Evolutionary conservation across 148 eudicot species (phyloP), one percentile per base, ranked within the genome.

Genomic region (Amaranthus cruentus): DNA sequence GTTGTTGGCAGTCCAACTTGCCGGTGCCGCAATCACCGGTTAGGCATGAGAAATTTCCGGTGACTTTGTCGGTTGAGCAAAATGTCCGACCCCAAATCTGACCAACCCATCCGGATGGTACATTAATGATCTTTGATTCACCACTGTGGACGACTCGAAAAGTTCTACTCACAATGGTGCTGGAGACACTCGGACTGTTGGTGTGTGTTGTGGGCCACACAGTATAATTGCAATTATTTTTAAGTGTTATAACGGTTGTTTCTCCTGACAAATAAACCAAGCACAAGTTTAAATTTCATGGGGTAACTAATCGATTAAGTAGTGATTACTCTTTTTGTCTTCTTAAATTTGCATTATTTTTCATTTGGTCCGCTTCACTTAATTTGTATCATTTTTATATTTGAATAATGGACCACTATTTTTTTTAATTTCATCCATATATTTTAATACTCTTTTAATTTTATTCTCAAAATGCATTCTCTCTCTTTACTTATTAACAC

Each of bases 11-110:
- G 28, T 87, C 87, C 0, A 84, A 1, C 28, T 73, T 77, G 0
- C 93, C 90, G 50, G 86, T 76, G 62, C 86, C 86, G 59, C 91
- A 89, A 54, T 87, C 91, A 3, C 89, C 97, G 0, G 91, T 87
- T 50, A 77, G 66, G 79, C 97, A 92, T n/a, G 78, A 1, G 88
- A 92, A 89, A 43, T 77, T 79, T 0, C 89, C 87, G 15, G 86
- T 68, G 62, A 81, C 56, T 73, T 76, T 72, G 12, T 82, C 69
- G 57, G 81, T 12, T 10, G 71, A 55, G 75, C 97, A 92, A 21
- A 69, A 74, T 15, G 96, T 88, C 4, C 96, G 77, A 2, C 84
- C 97, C 91, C 89, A 84, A 6, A 90, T 75, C 0, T 83, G 83
- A 6, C 90, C 94, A 0, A 58, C 80, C 91, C 90, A 85, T 0